Conservation (phyloP, 164 flowering plant species). For the Tetracentron sinense region DNA sequence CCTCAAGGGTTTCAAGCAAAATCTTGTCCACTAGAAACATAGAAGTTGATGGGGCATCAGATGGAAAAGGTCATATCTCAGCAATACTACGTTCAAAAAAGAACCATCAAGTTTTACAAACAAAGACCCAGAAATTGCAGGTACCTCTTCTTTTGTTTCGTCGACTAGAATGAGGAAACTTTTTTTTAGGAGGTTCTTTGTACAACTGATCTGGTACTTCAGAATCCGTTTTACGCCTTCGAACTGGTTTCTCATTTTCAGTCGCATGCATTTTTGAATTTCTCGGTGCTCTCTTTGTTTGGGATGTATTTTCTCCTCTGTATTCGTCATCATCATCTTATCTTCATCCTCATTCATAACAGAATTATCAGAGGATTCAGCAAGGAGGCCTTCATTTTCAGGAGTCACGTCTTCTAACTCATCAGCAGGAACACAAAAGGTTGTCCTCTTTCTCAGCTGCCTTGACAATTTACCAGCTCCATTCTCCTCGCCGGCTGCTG, state of each 20-base stretch:
- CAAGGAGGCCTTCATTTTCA: conserved; percentile 5
- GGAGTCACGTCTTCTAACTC: conserved; percentile 9
- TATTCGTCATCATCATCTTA: conserved; percentile 12
- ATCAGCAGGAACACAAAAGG: conserved; percentile 14
- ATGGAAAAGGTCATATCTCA: too few species aligned
- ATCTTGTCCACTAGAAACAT: conserved; percentile 47
- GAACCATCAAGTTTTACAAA: background rate
- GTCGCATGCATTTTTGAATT: conserved; percentile 30
- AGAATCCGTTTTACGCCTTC: conserved; percentile 36
- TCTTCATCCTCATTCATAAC: conserved; percentile 26
- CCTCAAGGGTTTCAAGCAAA: conserved; percentile 68
- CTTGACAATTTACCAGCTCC: conserved; percentile 30
- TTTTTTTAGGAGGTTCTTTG: conserved; percentile 40
- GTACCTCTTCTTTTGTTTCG: conserved; percentile 58
- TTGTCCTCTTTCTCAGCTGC: conserved; percentile 29
- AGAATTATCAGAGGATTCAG: conserved; percentile 14
- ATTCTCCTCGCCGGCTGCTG: conserved; percentile 18
- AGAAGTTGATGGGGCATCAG: background rate
- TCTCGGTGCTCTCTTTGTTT: conserved; percentile 29
- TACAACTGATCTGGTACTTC: conserved; percentile 26
- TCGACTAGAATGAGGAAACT: conserved; percentile 72
- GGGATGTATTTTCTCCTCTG: conserved; percentile 23
- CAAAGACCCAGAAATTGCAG: background rate
- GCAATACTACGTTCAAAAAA: background rate
- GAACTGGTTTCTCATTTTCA: conserved; percentile 43